Evolutionary conservation across 2,329 filamentous ascomycete genomes (phyloP).

Genomic region (Tolypocladium ovalisporum): DNA sequence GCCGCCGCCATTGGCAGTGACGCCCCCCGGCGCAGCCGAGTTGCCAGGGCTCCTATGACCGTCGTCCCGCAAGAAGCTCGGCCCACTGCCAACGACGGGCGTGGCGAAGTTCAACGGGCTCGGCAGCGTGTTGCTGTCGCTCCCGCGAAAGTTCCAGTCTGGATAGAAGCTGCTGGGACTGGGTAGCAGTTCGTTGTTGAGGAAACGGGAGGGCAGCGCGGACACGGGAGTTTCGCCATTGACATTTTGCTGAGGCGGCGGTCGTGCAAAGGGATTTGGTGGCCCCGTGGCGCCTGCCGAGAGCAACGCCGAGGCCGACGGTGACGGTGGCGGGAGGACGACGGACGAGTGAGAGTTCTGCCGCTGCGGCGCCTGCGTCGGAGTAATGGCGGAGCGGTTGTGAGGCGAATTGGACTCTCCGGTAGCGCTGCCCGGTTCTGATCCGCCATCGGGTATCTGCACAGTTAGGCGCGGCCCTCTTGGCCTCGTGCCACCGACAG

Average conservation of each 20-base stretch:
- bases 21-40: constrained; percentile 4
- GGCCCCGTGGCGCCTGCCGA: constrained; percentile 88
- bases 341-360: constrained; percentile 54
- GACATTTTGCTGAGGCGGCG: constrained; percentile 58
- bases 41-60: constrained; percentile 10
- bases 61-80: constrained; percentile 53
- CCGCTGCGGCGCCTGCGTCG: constrained; percentile 41
- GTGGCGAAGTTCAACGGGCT: constrained; percentile 91
- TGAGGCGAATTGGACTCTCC: constrained; percentile 58
- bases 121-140: constrained; percentile 75
- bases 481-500: constrained; percentile 58
- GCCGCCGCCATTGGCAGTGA: constrained; percentile 5
- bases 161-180: constrained; percentile 89
- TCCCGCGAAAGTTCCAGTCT: constrained; percentile 69
- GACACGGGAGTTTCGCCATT: constrained; percentile 68
- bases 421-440: constrained; percentile 63
- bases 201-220: constrained; percentile 81
- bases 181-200: constrained; percentile 76
- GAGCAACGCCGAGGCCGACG: constrained; percentile 72
- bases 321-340: constrained; percentile 85
- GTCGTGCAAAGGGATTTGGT: constrained; percentile 89
- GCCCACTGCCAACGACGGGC: constrained; percentile 53
- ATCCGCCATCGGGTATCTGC: constrained; percentile 87
- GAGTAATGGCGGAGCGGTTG: constrained; percentile 42
- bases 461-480: constrained; percentile 74